Evolutionary conservation across 2,329 filamentous ascomycete genomes (phyloP), one percentile per base, ranked within the genome.

Genomic region (Fusarium duplospermum): DNA sequence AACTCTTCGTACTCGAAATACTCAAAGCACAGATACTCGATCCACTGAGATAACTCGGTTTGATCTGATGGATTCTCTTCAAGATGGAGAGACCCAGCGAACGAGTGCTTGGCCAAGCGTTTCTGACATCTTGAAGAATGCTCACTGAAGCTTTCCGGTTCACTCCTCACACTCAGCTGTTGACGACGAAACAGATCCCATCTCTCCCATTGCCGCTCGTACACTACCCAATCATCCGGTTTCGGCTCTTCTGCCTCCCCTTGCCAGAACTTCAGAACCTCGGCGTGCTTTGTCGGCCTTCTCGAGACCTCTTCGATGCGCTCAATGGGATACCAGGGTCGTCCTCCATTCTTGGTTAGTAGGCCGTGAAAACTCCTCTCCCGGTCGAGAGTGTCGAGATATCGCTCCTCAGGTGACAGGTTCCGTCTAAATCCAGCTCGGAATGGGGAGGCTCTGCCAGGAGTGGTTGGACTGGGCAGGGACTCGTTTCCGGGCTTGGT

Each of bases 11-110:
- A 67, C 47, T 66, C 64, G 6, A 58, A 60, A 47, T 78, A 62
- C 67, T 81, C 74, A 62, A 75, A 84, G 54, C 64, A 71, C 22
- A 83, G 72, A 64, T 81, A 84, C 71, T 85, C 83, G 61, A 85
- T 82, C 83, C 83, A 85, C 9, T 80, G 83, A 45, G 81, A 79
- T 33, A 84, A 60, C 45, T 77, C 70, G 62, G 83, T 78, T 67
- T 85, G 80, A 2, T 74, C 65, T 57, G 64, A 61, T 4, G 70
- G 73, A 62, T 82, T 77, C 52, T 80, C 38, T 60, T 80, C 62
- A 22, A 74, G 64, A 24, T 72, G 38, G 38, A 74, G 54, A 11
- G 54, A 45, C 11, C 54, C 47, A 20, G 31, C 24, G 13, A 63
- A 64, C 7, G 60, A 73, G 52, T 71, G 59, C 14, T 67, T 69